Evolutionary conservation across 495 filamentous ascomycete species (phyloP), one percentile per base, ranked within the genome.

Genomic region (Amorphotheca resinae): DNA sequence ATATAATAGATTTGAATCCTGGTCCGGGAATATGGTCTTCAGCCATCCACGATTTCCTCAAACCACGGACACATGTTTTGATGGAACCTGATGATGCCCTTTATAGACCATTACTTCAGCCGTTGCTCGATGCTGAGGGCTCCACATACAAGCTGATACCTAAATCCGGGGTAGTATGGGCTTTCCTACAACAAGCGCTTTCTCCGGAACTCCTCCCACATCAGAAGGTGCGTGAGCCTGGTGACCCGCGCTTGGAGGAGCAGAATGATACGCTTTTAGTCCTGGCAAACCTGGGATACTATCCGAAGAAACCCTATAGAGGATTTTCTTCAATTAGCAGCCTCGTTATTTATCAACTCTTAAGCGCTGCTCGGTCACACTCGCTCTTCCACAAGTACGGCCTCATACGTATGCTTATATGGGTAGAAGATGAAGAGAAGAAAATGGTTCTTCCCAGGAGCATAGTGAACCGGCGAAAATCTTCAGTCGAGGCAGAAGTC

Each of bases 1-100:
- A 87, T 48, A 70, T 96, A 40, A 64, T 96, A 49, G 89, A 96
- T 54, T 63, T 94, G 30, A 82, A 84, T 63, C 89, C 89, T 1
- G 84, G 84, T 18, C 51, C 57, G 16, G 84, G 85, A 11, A 23
- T 89, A 6, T 84, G 76, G 67, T 95, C 88, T 7, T 63, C 66
- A 4, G 83, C 80, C 51, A 53, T 95, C 4, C 77, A 93, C 53
- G 70, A 86, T 1, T 63, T 67, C 28, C 63, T 96, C 23, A 60
- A 81, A 50, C 89, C 89, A 14, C 74, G 81, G 35, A 76, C 70
- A 0, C 89, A 96, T 66, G 60, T 95, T 22, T 63, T 96, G 38
- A 58, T 95, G 45, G 86, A 93, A 48, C 77, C 77, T 1, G 66
- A 77, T 34, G 45, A 62, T 1, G 43, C 59, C 0, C 21, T 59